A percentile compares a stretch with the other conserved stretches of the same genome.
Evolutionary conservation across 2,329 filamentous ascomycete species (phyloP).

Genomic region (Fusarium sambucinum): DNA sequence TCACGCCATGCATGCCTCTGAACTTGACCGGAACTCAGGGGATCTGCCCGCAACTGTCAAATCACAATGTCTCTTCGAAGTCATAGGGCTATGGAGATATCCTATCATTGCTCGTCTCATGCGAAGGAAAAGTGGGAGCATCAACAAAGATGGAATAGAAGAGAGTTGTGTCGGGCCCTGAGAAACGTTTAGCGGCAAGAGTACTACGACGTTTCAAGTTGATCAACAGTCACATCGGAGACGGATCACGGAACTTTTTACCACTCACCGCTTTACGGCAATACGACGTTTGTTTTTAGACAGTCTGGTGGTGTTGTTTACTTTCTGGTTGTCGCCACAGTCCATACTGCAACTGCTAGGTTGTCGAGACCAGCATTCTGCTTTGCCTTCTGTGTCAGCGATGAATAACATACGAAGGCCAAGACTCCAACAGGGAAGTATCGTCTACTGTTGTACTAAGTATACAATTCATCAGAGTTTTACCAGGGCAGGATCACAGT

Average conservation of each 20-base stretch:
- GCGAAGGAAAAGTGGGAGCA: neutral
- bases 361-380: slow-evolving; percentile 7
- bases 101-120: slow-evolving; percentile 5
- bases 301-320: neutral
- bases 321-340: slow-evolving; percentile 15
- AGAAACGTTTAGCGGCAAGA: slow-evolving; percentile 17
- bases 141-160: slow-evolving; percentile 7
- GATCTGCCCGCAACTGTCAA: slow-evolving; percentile 1
- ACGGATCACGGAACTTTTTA: slow-evolving; percentile 27
- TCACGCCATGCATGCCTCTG: neutral
- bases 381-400: slow-evolving; percentile 17
- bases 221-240: slow-evolving; percentile 27
- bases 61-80: neutral
- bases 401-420: slow-evolving; percentile 11
- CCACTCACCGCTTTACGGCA: slow-evolving; percentile 31
- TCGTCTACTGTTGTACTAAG: neutral
- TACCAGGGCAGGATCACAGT: neutral
- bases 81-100: slow-evolving; percentile 8
- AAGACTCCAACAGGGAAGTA: slow-evolving; percentile 1
- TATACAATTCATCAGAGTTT: neutral
- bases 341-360: slow-evolving; percentile 3
- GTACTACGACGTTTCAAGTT: slow-evolving; percentile 20
- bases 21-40: slow-evolving; percentile 14
- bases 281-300: slow-evolving; percentile 25
- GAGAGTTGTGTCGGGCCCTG: slow-evolving; percentile 10